Evolutionary conservation across 176 grass and related monocot genomes (phyloP), one percentile per base, ranked within the genome.

Genomic region (Echinochloa phyllopogon): DNA sequence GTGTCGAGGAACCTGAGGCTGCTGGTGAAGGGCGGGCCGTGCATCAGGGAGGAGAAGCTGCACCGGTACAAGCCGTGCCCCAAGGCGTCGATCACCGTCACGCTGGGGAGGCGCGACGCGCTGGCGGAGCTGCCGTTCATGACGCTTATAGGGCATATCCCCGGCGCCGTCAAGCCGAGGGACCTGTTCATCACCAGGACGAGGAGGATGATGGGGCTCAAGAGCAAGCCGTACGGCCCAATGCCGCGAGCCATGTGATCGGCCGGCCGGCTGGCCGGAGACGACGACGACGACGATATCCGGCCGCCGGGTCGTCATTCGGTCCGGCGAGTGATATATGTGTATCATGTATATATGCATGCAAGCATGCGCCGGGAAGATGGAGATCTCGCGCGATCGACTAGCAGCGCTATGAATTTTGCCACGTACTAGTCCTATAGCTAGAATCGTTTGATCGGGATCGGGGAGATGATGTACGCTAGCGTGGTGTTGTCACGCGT

Each of bases 41-140:
- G 57, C 2, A n/a, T n/a, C n/a, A 76, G 55, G 78, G 93, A 92
- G 3, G 78, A 79, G 16, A 96, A 91, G 84, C 89, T 96, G 88
- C 74, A 86, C 80, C 85, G 85, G 73, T 96, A 96, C 88, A 91
- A 87, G 80, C 48, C 91, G 18, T 69, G 75, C 0, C 56, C 86
- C 9, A 50, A 64, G 49, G 12, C 80, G 38, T 7, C 63, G 21
- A 86, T 86, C 5, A 81, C 86, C 3, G 77, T 96, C 4, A 85
- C 86, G 42, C 78, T 96, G 2, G 94, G 94, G 13, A 84, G 84
- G 37, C 78, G 83, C 29, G 89, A 93, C 64, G 91, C 84, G 42
- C 42, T 96, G 40, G 82, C 94, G 3, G 88, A 96, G 86, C 84
- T 93, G 49, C 94, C 94, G 1, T 96, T 91, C 82, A 87, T 88